Percentiles rank a stretch among this genome's conserved stretches.
Conservation (phyloP, 2,329 filamentous ascomycete species). For the Eutypella sp. region DNA sequence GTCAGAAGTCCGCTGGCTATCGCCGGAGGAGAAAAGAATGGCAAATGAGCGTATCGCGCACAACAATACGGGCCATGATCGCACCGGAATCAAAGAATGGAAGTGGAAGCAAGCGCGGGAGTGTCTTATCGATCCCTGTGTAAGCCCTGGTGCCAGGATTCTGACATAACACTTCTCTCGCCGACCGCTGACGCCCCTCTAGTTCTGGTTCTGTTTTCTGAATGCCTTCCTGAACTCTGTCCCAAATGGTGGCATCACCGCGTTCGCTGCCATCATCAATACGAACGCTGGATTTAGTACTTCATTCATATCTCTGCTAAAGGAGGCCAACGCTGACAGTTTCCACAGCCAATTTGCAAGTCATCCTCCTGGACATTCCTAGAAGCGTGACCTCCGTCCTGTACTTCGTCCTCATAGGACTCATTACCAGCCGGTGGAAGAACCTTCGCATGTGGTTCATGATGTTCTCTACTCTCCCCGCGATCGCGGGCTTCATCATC, state of each 20-base stretch:
- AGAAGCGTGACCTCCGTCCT: conserved; percentile 27
- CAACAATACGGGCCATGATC: conserved; percentile 33
- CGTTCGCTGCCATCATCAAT: conserved; percentile 30
- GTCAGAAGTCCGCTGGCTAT: conserved; percentile 33
- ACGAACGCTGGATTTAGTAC: conserved; percentile 32
- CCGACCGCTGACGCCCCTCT: conserved; percentile 3
- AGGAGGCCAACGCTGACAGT: no score
- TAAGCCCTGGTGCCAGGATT: conserved; percentile 5
- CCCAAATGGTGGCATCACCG: conserved; percentile 32
- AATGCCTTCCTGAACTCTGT: conserved; percentile 33
- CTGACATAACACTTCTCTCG: not conserved
- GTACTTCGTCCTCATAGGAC: conserved; percentile 30
- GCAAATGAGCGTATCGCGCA: conserved; percentile 30
- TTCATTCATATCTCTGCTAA: no score
- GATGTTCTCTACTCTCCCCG: conserved; percentile 30
- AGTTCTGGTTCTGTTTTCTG: conserved; percentile 33
- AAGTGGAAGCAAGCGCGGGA: conserved; percentile 32
- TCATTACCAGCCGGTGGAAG: conserved; percentile 27
- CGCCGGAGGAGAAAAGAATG: conserved; percentile 30
- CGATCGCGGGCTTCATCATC: conserved; percentile 31
- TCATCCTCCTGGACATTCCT: conserved; percentile 32
- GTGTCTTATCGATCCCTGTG: conserved; percentile 29
- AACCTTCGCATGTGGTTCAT: conserved; percentile 33
- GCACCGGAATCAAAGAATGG: conserved; percentile 32
- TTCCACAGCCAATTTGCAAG: conserved; percentile 27